A percentile compares a stretch with the other conserved stretches of the same genome.
These are phyloP conservation scores for Gaeumannomyces tritici DNA, from an alignment of 2,329 filamentous ascomycete species.

Conservation along the genomic window DNA sequence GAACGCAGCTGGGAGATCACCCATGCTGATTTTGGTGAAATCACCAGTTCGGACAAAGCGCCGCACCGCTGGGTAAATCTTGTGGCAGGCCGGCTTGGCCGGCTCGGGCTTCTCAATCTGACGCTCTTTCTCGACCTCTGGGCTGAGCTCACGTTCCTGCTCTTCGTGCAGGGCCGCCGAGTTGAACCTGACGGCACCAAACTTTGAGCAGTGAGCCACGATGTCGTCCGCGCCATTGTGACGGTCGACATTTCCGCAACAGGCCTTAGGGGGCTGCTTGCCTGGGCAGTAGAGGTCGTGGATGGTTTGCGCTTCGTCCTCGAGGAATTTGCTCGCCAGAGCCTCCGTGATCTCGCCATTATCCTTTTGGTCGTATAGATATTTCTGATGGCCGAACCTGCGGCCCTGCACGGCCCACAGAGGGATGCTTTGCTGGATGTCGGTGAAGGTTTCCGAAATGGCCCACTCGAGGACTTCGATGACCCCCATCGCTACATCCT, in stretches of 20 bases:
- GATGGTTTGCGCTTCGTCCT: slow-evolving; percentile 43
- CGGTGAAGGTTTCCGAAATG: slow-evolving; percentile 39
- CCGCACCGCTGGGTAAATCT: slow-evolving; percentile 30
- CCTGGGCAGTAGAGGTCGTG: slow-evolving; percentile 40
- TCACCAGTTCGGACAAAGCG: slow-evolving; percentile 27
- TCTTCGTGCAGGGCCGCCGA: slow-evolving; percentile 38
- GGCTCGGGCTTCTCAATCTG: slow-evolving; percentile 38
- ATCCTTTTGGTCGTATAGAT: slow-evolving; percentile 20
- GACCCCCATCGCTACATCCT: slow-evolving; percentile 30
- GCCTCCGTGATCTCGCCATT: slow-evolving; percentile 10
- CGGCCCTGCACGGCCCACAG: slow-evolving; percentile 53
- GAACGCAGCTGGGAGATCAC: slow-evolving; percentile 35
- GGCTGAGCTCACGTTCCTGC: slow-evolving; percentile 58
- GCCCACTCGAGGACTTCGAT: slow-evolving; percentile 49
- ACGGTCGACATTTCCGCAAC: not conserved
- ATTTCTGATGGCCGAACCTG: slow-evolving; percentile 32
- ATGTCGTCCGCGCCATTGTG: slow-evolving; percentile 2
- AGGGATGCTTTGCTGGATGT: slow-evolving; percentile 34
- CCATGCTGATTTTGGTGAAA: slow-evolving; percentile 12
- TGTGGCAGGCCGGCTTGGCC: slow-evolving; percentile 28
- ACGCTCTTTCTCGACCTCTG: slow-evolving; percentile 52
- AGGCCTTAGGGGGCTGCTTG: not conserved
- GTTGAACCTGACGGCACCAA: not conserved
- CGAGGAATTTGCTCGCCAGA: slow-evolving; percentile 31
- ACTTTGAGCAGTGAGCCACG: not conserved